Evolutionary conservation across 257 asterid genomes (phyloP).

Genomic region (Lithospermum erythrorhizon): DNA sequence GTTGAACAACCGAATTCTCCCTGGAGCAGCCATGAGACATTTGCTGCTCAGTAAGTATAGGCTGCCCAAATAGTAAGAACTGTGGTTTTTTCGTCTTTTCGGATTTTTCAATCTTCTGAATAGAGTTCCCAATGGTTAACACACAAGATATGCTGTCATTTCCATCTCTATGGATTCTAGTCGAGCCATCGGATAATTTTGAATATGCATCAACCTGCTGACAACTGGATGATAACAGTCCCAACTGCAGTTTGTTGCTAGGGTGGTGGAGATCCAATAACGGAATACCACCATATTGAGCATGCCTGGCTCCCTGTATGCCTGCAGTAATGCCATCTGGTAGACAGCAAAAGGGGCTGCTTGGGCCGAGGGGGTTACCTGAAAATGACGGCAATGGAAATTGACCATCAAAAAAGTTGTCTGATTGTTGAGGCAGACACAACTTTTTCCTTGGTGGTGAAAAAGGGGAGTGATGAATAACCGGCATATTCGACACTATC

Average conservation of each 20-base stretch:
- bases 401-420: slow-evolving; percentile 13
- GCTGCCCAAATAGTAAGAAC: slow-evolving; percentile 85
- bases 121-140: slow-evolving; percentile 55
- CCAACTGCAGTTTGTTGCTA: slow-evolving; percentile 69
- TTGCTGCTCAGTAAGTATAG: slow-evolving; percentile 95
- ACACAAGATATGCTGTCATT: slow-evolving; percentile 61
- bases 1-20: slow-evolving; percentile 23
- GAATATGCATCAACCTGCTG: slow-evolving; percentile 34
- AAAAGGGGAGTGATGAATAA: slow-evolving; percentile 15
- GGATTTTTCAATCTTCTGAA: slow-evolving; percentile 31
- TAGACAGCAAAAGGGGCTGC: slow-evolving; percentile 47
- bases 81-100: slow-evolving; percentile 38
- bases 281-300: slow-evolving; percentile 65
- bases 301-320: slow-evolving; percentile 99
- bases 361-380: slow-evolving; percentile 22
- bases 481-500: slow-evolving; percentile 24
- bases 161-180: slow-evolving; percentile 20
- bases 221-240: slow-evolving; percentile 43
- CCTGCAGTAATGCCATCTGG: slow-evolving; percentile 78
- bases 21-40: slow-evolving; percentile 37
- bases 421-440: slow-evolving; percentile 12
- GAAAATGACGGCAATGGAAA: slow-evolving; percentile 16
- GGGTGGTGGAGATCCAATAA: slow-evolving; percentile 52
- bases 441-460: slow-evolving; percentile 23
- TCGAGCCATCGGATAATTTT: slow-evolving; percentile 28